Evolutionary conservation across 1,284 basidiomycete species (phyloP).

Genomic region (Ceratobasidium sp.): DNA sequence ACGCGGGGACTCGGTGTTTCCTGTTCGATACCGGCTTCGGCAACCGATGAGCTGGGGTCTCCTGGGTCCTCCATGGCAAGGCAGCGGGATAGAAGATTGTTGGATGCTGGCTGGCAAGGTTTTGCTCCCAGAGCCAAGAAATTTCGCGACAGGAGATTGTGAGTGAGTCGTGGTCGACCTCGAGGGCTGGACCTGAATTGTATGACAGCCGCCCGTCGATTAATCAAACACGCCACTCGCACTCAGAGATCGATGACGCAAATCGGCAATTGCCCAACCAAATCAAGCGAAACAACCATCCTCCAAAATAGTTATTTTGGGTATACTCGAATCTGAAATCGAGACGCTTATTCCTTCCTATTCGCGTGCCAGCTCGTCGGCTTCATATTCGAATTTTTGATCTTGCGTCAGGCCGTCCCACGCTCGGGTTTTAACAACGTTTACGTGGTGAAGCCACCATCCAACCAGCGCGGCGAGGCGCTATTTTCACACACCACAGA

Average conservation of each 20-base stretch:
- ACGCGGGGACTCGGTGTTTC: not conserved
- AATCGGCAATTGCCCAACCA: not conserved
- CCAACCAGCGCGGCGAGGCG: too few species aligned
- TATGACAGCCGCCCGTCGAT: not conserved
- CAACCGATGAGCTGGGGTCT: not conserved
- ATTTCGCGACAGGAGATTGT: not conserved
- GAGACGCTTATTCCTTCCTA: conserved; percentile 28
- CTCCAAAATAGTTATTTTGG: not conserved
- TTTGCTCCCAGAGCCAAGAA: not conserved
- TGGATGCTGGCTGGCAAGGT: not conserved
- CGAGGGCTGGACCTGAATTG: too few species aligned
- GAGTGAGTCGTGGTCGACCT: conserved; percentile 10
- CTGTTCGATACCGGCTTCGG: not conserved
- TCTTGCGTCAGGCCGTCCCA: conserved; percentile 30
- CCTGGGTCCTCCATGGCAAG: conserved; percentile 2
- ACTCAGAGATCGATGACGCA: conserved; percentile 8
- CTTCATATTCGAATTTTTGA: conserved; percentile 30
- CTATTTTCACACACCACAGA: not conserved
- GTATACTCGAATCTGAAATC: conserved; percentile 32
- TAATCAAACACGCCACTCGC: conserved; percentile 6
- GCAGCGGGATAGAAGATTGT: not conserved
- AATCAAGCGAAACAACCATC: not conserved
- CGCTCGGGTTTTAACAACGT: conserved; percentile 10
- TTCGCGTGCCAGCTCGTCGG: conserved; percentile 27
- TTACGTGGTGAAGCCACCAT: conserved; percentile 26